A percentile compares a stretch with the other conserved stretches of the same genome.
These are phyloP conservation scores for Pseudogymnoascus sp. DNA, from an alignment of 2,329 filamentous ascomycete species.

Conservation along the genomic window DNA sequence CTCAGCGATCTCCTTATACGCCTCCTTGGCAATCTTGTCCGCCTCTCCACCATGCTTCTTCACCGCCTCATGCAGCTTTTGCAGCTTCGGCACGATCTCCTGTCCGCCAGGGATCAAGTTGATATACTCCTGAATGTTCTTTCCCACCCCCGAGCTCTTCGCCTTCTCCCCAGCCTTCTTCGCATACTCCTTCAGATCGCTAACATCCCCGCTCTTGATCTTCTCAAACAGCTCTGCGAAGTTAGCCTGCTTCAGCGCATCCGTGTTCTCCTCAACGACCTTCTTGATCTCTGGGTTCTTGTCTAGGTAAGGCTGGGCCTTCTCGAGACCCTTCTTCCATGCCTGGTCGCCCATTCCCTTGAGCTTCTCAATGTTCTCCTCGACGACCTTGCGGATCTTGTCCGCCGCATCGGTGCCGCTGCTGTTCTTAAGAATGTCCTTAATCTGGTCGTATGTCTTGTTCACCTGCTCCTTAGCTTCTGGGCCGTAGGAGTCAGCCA, in stretches of 20 bases:
- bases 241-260: conserved; percentile 59
- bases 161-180: conserved; percentile 50
- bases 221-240: conserved; percentile 54
- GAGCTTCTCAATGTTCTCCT: conserved; percentile 62
- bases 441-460: conserved; percentile 59
- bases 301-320: conserved; percentile 63
- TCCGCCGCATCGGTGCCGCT: conserved; percentile 44
- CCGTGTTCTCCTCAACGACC: conserved; percentile 61
- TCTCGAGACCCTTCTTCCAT: conserved; percentile 62
- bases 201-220: conserved; percentile 51
- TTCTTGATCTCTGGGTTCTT: conserved; percentile 71
- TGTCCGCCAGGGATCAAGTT: conserved; percentile 55
- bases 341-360: conserved; percentile 61
- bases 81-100: conserved; percentile 57
- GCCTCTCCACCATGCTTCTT: conserved; percentile 62
- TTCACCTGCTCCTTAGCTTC: conserved; percentile 71
- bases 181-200: conserved; percentile 52
- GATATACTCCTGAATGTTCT: conserved; percentile 46
- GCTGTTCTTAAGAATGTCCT: conserved; percentile 51
- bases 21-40: conserved; percentile 60
- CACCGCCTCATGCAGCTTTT: conserved; percentile 55
- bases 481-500: conserved; percentile 62
- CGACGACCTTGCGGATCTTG: conserved; percentile 51
- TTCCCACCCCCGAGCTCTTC: conserved; percentile 38
- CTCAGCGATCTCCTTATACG: conserved; percentile 56